phyloP scores from a whole-genome alignment of 2,329 filamentous ascomycete species.

The Pseudohalonectria lignicola region DNA sequence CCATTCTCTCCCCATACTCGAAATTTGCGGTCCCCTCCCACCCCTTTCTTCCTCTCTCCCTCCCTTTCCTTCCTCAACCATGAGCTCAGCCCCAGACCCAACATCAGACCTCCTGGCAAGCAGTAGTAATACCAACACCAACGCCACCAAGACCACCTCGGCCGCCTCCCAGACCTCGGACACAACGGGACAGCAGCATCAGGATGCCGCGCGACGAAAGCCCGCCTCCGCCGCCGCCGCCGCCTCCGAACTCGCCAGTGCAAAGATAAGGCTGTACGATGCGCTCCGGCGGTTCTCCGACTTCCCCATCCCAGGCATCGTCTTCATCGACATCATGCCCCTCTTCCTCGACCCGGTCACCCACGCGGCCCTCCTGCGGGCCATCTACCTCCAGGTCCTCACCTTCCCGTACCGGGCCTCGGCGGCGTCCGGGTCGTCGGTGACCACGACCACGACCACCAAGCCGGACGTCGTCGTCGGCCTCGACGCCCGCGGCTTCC shows the following conservation, averaged over 20 bases:
- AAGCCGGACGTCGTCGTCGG: slow-evolving; percentile 86
- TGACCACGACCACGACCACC: slow-evolving; percentile 23
- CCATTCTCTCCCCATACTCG: background rate
- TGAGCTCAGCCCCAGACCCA: slow-evolving; percentile 19
- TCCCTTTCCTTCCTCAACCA: slow-evolving; percentile 17
- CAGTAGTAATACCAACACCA: slow-evolving; percentile 16
- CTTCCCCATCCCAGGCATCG: slow-evolving; percentile 84
- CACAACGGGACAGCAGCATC: slow-evolving; percentile 15
- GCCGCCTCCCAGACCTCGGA: slow-evolving; percentile 15
- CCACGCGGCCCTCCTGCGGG: slow-evolving; percentile 68
- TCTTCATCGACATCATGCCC: slow-evolving; percentile 97
- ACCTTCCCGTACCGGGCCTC: too few relatives aligned
- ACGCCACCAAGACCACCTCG: slow-evolving; percentile 7
- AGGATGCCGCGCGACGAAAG: slow-evolving; percentile 52
- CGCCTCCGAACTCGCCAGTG: slow-evolving; percentile 55
- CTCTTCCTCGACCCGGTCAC: slow-evolving; percentile 71
- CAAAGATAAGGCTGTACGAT: slow-evolving; percentile 58
- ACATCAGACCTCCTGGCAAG: slow-evolving; percentile 17
- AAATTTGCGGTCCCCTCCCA: too few relatives aligned
- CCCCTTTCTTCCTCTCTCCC: background rate
- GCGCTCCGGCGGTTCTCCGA: slow-evolving; percentile 80
- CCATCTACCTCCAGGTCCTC: slow-evolving; percentile 73
- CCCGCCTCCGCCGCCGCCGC: slow-evolving; percentile 49
- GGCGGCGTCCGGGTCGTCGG: slow-evolving; percentile 5
- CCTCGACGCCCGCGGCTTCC: slow-evolving; percentile 86